Base-by-base conservation (phyloP, 164 flowering plant genomes). In the Amborella trichopoda region DNA sequence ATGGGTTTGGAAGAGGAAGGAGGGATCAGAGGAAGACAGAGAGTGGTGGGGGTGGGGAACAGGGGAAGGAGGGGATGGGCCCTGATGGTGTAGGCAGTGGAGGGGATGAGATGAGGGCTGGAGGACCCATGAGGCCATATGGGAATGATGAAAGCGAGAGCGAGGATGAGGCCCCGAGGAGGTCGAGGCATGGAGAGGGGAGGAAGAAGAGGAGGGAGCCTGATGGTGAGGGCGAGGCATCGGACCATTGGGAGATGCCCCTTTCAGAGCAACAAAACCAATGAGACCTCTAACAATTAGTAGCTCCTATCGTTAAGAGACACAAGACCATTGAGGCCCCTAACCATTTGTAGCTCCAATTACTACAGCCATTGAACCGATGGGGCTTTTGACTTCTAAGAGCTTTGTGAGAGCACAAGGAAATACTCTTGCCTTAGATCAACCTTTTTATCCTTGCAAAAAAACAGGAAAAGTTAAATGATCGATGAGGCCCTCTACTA, bases 121-220 rank as follows among this genome's bases (percentile, higher is more conserved):
- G n/a, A n/a, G n/a, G n/a, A n/a, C n/a, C n/a, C n/a, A n/a, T n/a
- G n/a, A n/a, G n/a, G n/a, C n/a, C n/a, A n/a, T n/a, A n/a, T n/a
- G n/a, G n/a, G n/a, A 75, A 78, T 50, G 93, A 80, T 21, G 97
- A 83, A 6, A 90, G 94, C 37, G 97, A 83, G 56, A 90, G 97
- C 21, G 98, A 91, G 68, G 96, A 91, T 52, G 98, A 91, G 67
- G 98, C 96, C 8, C 98, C 96, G 0, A 68, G 98, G 58, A 63
- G 96, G 49, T 87, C 95, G 8, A 81, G 96, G 60, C 94, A 83
- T 26, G 94, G 89, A 4, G 96, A 90, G 52, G 86, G 89, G 38
- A 82, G 71, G 71, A 83, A 78, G 80, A 90, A 75, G 67, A 67
- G 80, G 60, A 60, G 76, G 33, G 67, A 59, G 16, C 48, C 64